Base-by-base conservation (phyloP, 1,284 basidiomycete species). In the Sphaerobolus stellatus region DNA sequence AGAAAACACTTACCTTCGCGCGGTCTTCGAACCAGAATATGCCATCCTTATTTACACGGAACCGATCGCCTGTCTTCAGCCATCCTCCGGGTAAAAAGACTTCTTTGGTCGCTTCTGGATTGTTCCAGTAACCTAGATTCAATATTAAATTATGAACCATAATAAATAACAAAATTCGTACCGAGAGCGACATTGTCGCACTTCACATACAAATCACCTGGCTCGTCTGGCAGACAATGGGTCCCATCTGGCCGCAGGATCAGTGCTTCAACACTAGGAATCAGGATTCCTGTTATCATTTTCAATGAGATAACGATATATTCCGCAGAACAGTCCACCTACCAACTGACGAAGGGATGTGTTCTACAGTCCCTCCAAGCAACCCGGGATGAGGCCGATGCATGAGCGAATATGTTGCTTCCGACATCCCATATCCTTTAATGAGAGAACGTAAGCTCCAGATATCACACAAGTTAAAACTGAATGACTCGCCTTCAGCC, bases 361-460 rank as follows among this genome's bases (percentile, higher is more conserved):
- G 80, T 48, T 74, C 74, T 1, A 61, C 49, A 5, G 82, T 68
- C 1, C 79, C 75, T 1, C 76, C 70, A 20, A 86, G 71, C 0
- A 86, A 88, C 86, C 90, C 48, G 27, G 7, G 34, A 24, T 30
- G 49, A 16, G 11, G 33, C 54, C 57, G 16, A 38, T 46, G 28
- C 52, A 47, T 46, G 52, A 48, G 13, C 40, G 49, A 14, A 45
- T 48, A 6, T 46, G 30, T 56, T 53, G 54, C 41, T 58, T 60
- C 59, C 18, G 52, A 56, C 7, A 60, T 50, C 3, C 56, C 59
- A n/a, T 60, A 60, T 24, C 59, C 59, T 27, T 36, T 41, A 11
- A 8, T 43, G 3, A 41, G 29, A 27, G 16, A 20, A 20, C 7
- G 45, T 48, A 43, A 18, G 13, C 11, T 11, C 11, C 48, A 52